phyloP scores from a whole-genome alignment of 179 eudicot species.

The Beta corolliflora region DNA sequence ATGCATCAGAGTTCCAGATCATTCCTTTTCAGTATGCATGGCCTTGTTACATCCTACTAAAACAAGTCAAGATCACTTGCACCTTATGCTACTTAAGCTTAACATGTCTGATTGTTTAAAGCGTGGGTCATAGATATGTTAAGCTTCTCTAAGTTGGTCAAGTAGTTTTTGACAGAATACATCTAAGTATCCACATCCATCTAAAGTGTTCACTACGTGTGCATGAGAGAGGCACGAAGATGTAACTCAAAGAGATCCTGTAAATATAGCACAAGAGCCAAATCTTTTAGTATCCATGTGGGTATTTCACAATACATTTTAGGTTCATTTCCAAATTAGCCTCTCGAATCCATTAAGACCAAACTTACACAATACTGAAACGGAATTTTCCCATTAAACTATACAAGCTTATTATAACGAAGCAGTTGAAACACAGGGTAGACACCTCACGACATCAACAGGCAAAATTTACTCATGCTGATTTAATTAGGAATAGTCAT shows the following conservation, averaged over 20 bases:
- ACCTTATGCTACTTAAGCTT: not conserved
- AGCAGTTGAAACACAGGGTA: not conserved
- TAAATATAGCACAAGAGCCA: not conserved
- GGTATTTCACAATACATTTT: not conserved
- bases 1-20: not conserved
- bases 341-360: not conserved
- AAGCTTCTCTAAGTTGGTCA: not conserved
- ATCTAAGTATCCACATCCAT: not conserved
- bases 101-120: not conserved
- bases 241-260: not conserved
- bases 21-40: not conserved
- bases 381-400: not conserved
- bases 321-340: not conserved
- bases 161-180: not conserved
- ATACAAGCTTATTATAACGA: not conserved
- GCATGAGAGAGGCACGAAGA: not conserved
- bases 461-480: not conserved
- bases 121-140: not conserved
- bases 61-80: not conserved
- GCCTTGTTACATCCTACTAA: not conserved
- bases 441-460: not conserved
- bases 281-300: not conserved
- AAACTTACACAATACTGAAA: not conserved
- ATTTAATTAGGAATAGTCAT: not conserved
- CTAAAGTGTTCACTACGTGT: too few species aligned